phyloP scores from a whole-genome alignment of 2,329 filamentous ascomycete genomes.

The Monilinia fructigena region DNA sequence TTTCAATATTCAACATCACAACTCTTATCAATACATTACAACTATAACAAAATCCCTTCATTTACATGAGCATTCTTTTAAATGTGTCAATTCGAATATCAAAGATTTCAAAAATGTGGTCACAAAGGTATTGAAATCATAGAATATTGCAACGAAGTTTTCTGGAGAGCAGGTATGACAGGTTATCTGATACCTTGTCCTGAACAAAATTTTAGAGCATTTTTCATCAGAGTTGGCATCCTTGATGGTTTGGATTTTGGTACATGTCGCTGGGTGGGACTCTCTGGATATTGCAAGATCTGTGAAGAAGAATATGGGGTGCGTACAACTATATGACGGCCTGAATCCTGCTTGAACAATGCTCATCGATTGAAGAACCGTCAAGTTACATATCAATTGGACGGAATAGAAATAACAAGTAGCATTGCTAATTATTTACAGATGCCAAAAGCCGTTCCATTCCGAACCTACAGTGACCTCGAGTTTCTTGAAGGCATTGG shows the following conservation, averaged over 20 bases:
- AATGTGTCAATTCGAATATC: slow-evolving; percentile 28
- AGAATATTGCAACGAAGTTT: slow-evolving; percentile 19
- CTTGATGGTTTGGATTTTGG: background rate
- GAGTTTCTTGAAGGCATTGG: slow-evolving; percentile 5
- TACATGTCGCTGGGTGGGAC: slow-evolving; percentile 20
- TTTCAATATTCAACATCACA: background rate
- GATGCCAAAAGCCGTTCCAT: slow-evolving; percentile 17
- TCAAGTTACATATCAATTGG: background rate
- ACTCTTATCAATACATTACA: background rate
- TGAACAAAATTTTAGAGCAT: slow-evolving; percentile 14
- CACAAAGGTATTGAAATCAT: slow-evolving; percentile 26
- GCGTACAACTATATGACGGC: background rate
- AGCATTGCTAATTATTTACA: background rate
- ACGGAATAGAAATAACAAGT: background rate
- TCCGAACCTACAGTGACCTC: slow-evolving; percentile 17
- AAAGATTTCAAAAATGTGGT: slow-evolving; percentile 17
- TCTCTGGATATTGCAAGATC: slow-evolving; percentile 22
- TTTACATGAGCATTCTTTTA: background rate
- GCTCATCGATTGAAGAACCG: background rate
- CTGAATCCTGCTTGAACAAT: background rate
- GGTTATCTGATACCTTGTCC: slow-evolving; percentile 14
- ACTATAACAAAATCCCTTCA: background rate
- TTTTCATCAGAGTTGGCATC: slow-evolving; percentile 7
- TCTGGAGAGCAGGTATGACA: slow-evolving; percentile 24
- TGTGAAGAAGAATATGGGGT: slow-evolving; percentile 22